A percentile compares a stretch with the other conserved stretches of the same genome.
Conservation (phyloP, 1,284 basidiomycete genomes). For the Cryptococcus wingfieldii region DNA sequence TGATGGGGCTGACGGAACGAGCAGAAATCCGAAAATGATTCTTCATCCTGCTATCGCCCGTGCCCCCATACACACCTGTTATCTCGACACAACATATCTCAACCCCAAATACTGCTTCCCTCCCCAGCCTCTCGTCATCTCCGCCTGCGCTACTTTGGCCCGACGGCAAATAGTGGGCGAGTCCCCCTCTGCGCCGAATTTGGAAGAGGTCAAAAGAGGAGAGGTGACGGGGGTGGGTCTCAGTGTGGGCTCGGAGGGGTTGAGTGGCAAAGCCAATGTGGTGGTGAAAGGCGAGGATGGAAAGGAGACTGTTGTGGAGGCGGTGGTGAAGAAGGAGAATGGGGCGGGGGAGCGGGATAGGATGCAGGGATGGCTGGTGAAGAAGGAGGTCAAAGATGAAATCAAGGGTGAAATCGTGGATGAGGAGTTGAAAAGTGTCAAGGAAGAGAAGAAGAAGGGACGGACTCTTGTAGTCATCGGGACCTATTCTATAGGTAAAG, state of each 20-base stretch:
- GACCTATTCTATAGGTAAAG: slow-evolving; percentile 96
- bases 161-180: slow-evolving; percentile 54
- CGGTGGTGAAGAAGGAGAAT: slow-evolving; percentile 20
- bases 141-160: slow-evolving; percentile 83
- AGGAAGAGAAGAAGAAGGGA: slow-evolving; percentile 33
- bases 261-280: slow-evolving; percentile 7
- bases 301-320: slow-evolving; percentile 29
- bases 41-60: slow-evolving; percentile 73
- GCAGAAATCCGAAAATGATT: slow-evolving; percentile 67
- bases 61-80: slow-evolving; percentile 77
- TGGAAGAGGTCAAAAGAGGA: slow-evolving; percentile 42
- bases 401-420: slow-evolving; percentile 23
- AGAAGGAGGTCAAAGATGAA: slow-evolving; percentile 37
- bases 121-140: slow-evolving; percentile 84
- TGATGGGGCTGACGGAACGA: slow-evolving; percentile 13
- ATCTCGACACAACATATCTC: slow-evolving; percentile 95
- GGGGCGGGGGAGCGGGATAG: slow-evolving; percentile 33
- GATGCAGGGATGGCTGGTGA: slow-evolving; percentile 51
- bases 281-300: slow-evolving; percentile 32
- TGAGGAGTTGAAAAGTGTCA: slow-evolving; percentile 28
- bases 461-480: slow-evolving; percentile 76
- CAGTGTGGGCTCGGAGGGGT: background rate
- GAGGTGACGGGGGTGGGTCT: background rate
- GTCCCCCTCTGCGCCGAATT: slow-evolving; percentile 18
- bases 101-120: slow-evolving; percentile 93